Percentiles rank a stretch among this genome's conserved stretches.
Evolutionary conservation across 2,329 filamentous ascomycete genomes (phyloP).

Genomic region (Ceratocystis lukuohia): DNA sequence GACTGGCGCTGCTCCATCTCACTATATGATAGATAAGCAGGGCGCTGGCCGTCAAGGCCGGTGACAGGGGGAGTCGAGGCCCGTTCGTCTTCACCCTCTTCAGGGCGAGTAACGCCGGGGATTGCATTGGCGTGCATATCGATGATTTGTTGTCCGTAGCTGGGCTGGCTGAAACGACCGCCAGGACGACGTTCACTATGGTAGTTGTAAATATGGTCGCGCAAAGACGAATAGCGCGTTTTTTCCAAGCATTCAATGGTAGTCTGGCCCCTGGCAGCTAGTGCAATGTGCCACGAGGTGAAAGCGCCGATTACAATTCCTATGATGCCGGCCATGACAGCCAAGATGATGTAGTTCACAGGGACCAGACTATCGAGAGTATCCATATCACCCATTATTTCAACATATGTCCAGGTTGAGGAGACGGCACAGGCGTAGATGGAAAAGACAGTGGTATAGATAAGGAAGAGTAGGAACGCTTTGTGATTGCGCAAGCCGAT

Average conservation of each 20-base stretch:
- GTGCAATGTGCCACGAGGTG: conserved; percentile 78
- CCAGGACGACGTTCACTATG: conserved; percentile 41
- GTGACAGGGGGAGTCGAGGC: conserved; percentile 18
- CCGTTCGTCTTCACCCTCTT: conserved; percentile 60
- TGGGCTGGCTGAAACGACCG: conserved; percentile 38
- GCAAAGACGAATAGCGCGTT: conserved; percentile 76
- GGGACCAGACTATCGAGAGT: conserved; percentile 69
- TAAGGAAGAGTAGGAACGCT: conserved; percentile 79
- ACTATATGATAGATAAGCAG: conserved; percentile 39
- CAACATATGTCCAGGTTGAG: conserved; percentile 69
- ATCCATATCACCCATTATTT: conserved; percentile 57
- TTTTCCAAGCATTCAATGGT: conserved; percentile 96
- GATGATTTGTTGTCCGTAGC: conserved; percentile 58
- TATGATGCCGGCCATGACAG: conserved; percentile 80
- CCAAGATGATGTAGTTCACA: conserved; percentile 79
- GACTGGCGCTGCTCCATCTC: conserved; percentile 43
- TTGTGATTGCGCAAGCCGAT: conserved; percentile 94
- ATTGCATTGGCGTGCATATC: conserved; percentile 73
- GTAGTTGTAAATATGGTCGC: conserved; percentile 54
- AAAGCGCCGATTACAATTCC: conserved; percentile 80
- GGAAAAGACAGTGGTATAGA: conserved; percentile 80
- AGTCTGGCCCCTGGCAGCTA: conserved; percentile 68
- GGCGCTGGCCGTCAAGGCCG: conserved; percentile 27
- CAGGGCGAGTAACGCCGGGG: conserved; percentile 64
- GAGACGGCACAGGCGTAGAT: conserved; percentile 67